Evolutionary conservation across 1,284 basidiomycete genomes (phyloP).

Genomic region (Bjerkandera adusta): DNA sequence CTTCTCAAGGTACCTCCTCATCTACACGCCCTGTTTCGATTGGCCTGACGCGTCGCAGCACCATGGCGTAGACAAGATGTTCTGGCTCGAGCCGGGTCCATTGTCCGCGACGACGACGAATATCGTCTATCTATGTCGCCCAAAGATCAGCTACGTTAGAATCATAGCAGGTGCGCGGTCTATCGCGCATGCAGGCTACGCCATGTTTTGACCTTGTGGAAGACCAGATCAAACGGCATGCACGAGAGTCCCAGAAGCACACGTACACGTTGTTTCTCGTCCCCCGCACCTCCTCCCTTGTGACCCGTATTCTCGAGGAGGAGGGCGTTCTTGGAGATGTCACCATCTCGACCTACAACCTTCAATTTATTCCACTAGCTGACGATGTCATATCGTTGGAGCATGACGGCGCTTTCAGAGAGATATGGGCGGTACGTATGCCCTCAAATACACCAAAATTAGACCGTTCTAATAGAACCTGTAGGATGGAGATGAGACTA

Average conservation of each 20-base stretch:
- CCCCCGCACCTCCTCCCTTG: conserved; percentile 85
- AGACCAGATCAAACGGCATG: conserved; percentile 88
- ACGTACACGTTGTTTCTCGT: conserved; percentile 90
- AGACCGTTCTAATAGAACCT: background rate
- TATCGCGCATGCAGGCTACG: background rate
- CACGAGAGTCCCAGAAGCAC: conserved; percentile 67
- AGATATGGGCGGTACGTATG: conserved; percentile 77
- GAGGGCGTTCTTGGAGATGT: conserved; percentile 92
- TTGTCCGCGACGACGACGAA: conserved; percentile 84
- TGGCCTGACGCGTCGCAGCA: conserved; percentile 50
- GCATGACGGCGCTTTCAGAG: conserved; percentile 78
- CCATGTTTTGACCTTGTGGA: conserved; percentile 16
- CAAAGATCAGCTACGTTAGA: conserved; percentile 82
- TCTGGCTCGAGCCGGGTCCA: conserved; percentile 93
- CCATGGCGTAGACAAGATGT: conserved; percentile 99
- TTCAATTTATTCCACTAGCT: conserved; percentile 92
- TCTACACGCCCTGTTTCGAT: too few species aligned
- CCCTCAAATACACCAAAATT: conserved; percentile 22
- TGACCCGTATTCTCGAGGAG: conserved; percentile 82
- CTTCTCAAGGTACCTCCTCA: conserved; percentile 73
- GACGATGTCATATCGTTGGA: conserved; percentile 90
- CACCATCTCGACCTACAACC: conserved; percentile 80
- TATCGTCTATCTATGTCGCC: conserved; percentile 92
- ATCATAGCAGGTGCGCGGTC: conserved; percentile 81
- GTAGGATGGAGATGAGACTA: conserved; percentile 92